Base-by-base conservation (phyloP, 2,329 filamentous ascomycete species). In the Fusarium aywerte region DNA sequence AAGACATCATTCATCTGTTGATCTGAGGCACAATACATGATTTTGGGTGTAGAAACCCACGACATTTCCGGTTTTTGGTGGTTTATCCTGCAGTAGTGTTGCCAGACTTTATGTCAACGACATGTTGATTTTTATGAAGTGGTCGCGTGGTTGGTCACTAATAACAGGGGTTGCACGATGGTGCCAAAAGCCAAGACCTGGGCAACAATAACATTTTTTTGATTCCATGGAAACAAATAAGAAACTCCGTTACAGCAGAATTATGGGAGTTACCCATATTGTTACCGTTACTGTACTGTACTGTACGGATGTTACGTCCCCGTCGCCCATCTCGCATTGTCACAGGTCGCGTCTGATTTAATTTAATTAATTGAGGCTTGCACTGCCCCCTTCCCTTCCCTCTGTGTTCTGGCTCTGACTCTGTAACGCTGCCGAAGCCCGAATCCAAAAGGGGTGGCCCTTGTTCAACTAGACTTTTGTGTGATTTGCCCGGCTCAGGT, bases 291-390 rank as follows among this genome's bases (percentile, higher is more conserved):
- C 20, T 39, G 12, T 39, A 39, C 7, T n/a, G 15, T 20, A 36
- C n/a, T 18, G 15, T 53, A 53, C 50, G 21, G 27, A 35, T 57
- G 58, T 38, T 40, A 63, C 31, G 27, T 56, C 31, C 39, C 39
- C 43, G 49, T 47, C 48, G 44, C 33, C 48, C 44, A 55, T 42
- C 43, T 60, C 35, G 58, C 59, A 49, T 62, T 65, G 61, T 65
- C 47, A 63, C 64, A 67, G 43, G 60, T 60, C 36, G 40, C 48
- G 53, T 66, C 45, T 48, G 55, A 47, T 68, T 54, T 69, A 69
- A 69, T 69, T 58, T 69, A 69, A 69, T 69, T 69, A 63, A 49
- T 36, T 43, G 65, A 65, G 61, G 57, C 65, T 69, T 68, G 66
- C 65, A 68, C 66, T 63, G 66, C 66, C 66, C 62, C 65, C 35